These are phyloP conservation scores for Diutina mesorugosa DNA, from an alignment of 1,139 yeast genomes.

Conservation along the genomic window DNA sequence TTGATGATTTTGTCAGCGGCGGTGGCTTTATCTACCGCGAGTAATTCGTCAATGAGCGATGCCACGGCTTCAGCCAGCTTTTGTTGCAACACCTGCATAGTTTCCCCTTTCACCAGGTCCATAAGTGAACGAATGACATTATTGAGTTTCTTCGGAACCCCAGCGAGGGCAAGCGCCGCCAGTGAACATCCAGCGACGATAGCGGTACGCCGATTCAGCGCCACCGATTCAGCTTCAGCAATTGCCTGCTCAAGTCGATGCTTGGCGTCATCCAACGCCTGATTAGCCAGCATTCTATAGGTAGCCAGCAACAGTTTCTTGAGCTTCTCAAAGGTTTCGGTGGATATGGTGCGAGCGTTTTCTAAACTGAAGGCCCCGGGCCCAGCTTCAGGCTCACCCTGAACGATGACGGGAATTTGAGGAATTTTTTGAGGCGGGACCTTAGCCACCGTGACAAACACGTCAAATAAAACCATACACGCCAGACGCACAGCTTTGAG, in stretches of 20 bases:
- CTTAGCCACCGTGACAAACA: slow-evolving; percentile 67
- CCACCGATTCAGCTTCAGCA: slow-evolving; percentile 50
- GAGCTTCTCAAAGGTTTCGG: slow-evolving; percentile 55
- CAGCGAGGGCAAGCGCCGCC: slow-evolving; percentile 47
- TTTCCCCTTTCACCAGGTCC: slow-evolving; percentile 85
- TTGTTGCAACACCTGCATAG: slow-evolving; percentile 48
- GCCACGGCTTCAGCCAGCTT: slow-evolving; percentile 66
- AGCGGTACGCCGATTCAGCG: slow-evolving; percentile 41
- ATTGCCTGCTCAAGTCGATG: slow-evolving; percentile 55
- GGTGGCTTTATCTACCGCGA: slow-evolving; percentile 42
- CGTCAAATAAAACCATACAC: slow-evolving; percentile 69
- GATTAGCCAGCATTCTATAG: slow-evolving; percentile 58
- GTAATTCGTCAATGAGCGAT: slow-evolving; percentile 44
- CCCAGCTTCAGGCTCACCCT: slow-evolving; percentile 92
- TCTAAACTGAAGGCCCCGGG: slow-evolving; percentile 82
- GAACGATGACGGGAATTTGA: slow-evolving; percentile 75
- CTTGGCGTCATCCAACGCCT: slow-evolving; percentile 70
- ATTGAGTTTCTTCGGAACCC: slow-evolving; percentile 74
- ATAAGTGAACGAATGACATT: slow-evolving; percentile 82
- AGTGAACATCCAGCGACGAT: slow-evolving; percentile 70
- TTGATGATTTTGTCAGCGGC: slow-evolving; percentile 84
- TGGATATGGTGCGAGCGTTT: slow-evolving; percentile 59
- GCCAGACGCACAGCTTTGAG: slow-evolving; percentile 78
- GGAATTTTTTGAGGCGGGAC: slow-evolving; percentile 69
- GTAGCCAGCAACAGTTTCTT: slow-evolving; percentile 56